phyloP scores from a whole-genome alignment of 2,329 filamentous ascomycete species.

The Aureobasidium sp. region DNA sequence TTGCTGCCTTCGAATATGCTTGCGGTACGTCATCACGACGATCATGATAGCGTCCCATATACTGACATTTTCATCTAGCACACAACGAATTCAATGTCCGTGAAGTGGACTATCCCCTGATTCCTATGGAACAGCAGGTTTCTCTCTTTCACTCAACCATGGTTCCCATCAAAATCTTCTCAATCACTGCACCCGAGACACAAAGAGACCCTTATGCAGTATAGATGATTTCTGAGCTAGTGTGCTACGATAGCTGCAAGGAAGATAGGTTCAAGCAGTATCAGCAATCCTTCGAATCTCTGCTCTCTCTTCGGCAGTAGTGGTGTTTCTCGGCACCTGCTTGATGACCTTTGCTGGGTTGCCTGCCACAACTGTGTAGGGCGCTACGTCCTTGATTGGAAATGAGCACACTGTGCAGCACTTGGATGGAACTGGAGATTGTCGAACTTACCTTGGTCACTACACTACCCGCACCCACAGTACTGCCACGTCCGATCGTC shows the following conservation, averaged over 20 bases:
- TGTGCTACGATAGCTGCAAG: background rate
- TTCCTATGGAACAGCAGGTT: conserved; percentile 27
- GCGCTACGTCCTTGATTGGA: conserved; percentile 48
- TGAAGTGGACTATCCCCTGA: conserved; percentile 27
- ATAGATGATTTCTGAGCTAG: background rate
- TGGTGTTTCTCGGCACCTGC: conserved; percentile 16
- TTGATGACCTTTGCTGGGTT: conserved; percentile 44
- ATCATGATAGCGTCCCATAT: background rate
- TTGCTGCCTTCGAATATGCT: conserved; percentile 54
- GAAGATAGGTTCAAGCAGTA: background rate
- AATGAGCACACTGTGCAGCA: background rate
- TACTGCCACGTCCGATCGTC: conserved; percentile 66
- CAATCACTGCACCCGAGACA: conserved; percentile 17
- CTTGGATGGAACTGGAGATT: background rate
- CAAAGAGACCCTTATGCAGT: conserved; percentile 16
- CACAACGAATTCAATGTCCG: conserved; percentile 26
- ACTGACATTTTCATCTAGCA: conserved; percentile 18
- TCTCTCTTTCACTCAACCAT: conserved; percentile 31
- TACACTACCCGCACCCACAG: conserved; percentile 73
- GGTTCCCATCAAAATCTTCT: conserved; percentile 29
- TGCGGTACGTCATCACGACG: conserved; percentile 41
- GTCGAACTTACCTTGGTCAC: conserved; percentile 57
- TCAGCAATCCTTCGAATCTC: conserved; percentile 17
- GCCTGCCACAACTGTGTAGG: conserved; percentile 56
- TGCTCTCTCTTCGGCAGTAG: conserved; percentile 18